These are phyloP conservation scores for Umbellularia californica DNA, from an alignment of 164 flowering plant species.

Conservation along the genomic window DNA sequence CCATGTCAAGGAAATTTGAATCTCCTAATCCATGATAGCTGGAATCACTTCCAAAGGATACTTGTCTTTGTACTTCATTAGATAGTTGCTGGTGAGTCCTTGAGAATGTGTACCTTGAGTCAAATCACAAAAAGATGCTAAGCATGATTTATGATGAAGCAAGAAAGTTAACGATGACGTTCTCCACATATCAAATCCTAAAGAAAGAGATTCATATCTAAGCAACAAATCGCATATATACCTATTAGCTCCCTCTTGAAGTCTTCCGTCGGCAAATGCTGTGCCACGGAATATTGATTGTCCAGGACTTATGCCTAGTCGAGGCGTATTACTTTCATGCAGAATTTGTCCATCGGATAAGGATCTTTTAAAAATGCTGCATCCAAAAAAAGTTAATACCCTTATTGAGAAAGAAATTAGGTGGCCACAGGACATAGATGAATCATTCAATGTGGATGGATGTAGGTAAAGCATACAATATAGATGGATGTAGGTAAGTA, in stretches of 20 bases:
- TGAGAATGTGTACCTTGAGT: conserved; percentile 55
- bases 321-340: conserved; percentile 42
- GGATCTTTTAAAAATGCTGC: conserved; percentile 61
- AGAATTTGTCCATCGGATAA: conserved; percentile 82
- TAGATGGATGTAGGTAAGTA: background rate
- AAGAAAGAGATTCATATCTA: no score
- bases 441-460: background rate
- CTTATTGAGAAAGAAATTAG: background rate
- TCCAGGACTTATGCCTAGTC: conserved; percentile 22
- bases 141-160: no score
- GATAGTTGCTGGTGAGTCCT: conserved; percentile 44
- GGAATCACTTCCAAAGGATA: conserved; percentile 26
- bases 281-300: conserved; percentile 24
- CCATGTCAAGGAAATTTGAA: conserved; percentile 78
- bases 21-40: conserved; percentile 37
- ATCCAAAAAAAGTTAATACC: conserved; percentile 28
- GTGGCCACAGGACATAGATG: background rate
- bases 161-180: no score
- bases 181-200: no score
- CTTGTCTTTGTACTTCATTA: conserved; percentile 32
- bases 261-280: conserved; percentile 28
- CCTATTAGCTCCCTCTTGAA: conserved; percentile 24
- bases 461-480: background rate
- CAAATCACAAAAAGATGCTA: background rate
- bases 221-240: conserved; percentile 51